Percentiles rank a stretch among this genome's conserved stretches.
These are phyloP conservation scores for Monosporozyma solicola DNA, from an alignment of 805 yeast species.

Conservation along the genomic window DNA sequence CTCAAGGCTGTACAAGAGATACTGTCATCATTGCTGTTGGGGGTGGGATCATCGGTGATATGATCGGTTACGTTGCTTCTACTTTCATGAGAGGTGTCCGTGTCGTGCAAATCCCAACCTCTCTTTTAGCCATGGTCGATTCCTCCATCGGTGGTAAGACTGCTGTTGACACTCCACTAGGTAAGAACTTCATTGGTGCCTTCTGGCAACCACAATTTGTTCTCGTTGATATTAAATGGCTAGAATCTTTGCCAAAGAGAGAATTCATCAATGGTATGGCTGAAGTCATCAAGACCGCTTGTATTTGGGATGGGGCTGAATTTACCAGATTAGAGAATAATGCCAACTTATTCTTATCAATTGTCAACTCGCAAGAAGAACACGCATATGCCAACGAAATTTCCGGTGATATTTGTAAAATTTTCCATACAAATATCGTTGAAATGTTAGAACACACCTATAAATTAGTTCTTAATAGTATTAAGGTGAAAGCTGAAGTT, in stretches of 20 bases:
- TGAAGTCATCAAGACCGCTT: slow-evolving; percentile 95
- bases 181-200: slow-evolving; percentile 93
- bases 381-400: slow-evolving; percentile 5
- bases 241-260: slow-evolving; percentile 81
- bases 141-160: slow-evolving; percentile 98
- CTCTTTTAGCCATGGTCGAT: slow-evolving; percentile 93
- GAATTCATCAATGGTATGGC: slow-evolving; percentile 98
- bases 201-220: slow-evolving; percentile 94
- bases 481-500: slow-evolving; percentile 85
- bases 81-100: slow-evolving; percentile 98
- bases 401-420: slow-evolving; percentile 13
- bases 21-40: slow-evolving; percentile 92
- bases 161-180: slow-evolving; percentile 93
- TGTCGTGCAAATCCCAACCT: slow-evolving; percentile 89
- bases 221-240: slow-evolving; percentile 78
- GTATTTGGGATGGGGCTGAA: slow-evolving; percentile 90
- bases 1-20: slow-evolving; percentile 88
- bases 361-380: slow-evolving; percentile 39
- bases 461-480: slow-evolving; percentile 75
- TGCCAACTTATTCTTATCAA: slow-evolving; percentile 57
- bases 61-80: slow-evolving; percentile 98
- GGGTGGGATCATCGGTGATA: slow-evolving; percentile 98
- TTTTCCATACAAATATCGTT: slow-evolving; percentile 53
- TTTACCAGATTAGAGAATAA: slow-evolving; percentile 76
- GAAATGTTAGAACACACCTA: slow-evolving; percentile 66